Base-by-base conservation (phyloP, 345 rosid genomes). In the Carallia brachiata region DNA sequence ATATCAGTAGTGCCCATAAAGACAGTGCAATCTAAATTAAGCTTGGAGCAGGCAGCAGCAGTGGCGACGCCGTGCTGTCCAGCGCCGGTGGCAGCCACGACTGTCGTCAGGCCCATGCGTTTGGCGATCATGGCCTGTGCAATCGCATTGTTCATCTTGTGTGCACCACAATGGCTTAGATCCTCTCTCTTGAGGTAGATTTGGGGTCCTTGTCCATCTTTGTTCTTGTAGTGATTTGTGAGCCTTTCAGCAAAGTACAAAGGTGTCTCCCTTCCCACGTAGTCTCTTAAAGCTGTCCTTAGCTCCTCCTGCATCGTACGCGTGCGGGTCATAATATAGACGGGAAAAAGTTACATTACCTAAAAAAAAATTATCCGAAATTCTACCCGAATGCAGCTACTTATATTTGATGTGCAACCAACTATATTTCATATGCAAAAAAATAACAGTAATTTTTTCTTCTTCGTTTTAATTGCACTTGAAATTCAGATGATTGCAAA, bases 21-120 rank as follows among this genome's bases (percentile, higher is more conserved):
- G 67, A 93, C 52, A 18, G 85, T 84, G 72, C 96, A 93, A 7
- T 82, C 83, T 63, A 93, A 67, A 30, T 70, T 36, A 52, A 89
- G 89, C 79, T 85, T 89, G n/a, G 97, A 86, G 64, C 97, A 93
- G 0, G 85, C 91, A 10, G 98, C 92, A 0, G 98, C 98, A 0
- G 96, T 86, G 0, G 98, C 97, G n/a, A 93, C 82, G 0, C 97
- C 96, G 12, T 93, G 97, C 52, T 87, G 97, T 1, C 98, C 98
- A 3, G 97, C 87, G 5, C 98, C 98, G 0, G 98, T 91, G 23
- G 92, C 97, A 0, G 87, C 82, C 58, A 91, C 81, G 6, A 93
- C 79, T 40, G 19, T 68, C 62, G 28, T 81, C 59, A 84, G 73
- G 18, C 94, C 98, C 81, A 93, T 76, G 36, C 91, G 87, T 68